Conservation (phyloP, 2,329 filamentous ascomycete genomes). For the Paraconiothyrium brasiliense region DNA sequence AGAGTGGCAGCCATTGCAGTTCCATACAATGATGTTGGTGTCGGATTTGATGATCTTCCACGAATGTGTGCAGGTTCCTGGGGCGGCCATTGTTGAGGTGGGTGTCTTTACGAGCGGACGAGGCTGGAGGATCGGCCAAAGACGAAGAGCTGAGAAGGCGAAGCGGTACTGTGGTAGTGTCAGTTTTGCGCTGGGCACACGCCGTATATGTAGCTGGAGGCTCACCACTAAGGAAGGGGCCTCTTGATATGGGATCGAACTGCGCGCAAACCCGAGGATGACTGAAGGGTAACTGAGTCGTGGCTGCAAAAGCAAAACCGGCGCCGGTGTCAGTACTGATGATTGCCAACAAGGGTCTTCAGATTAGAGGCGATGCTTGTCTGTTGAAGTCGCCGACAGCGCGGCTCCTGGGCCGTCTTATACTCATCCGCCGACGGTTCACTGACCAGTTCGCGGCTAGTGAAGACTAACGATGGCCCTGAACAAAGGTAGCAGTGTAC, state of each 20-base stretch:
- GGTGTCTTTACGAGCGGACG: conserved; percentile 19
- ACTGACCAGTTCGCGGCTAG: conserved; percentile 35
- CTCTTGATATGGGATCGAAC: conserved; percentile 33
- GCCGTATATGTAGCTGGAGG: conserved; percentile 38
- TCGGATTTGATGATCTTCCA: conserved; percentile 63
- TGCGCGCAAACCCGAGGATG: conserved; percentile 36
- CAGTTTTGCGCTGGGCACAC: conserved; percentile 31
- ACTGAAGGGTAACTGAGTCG: conserved; percentile 36
- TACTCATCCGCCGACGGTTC: conserved; percentile 34
- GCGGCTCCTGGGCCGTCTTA: conserved; percentile 48
- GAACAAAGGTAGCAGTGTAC: conserved; percentile 33
- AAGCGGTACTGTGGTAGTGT: conserved; percentile 28
- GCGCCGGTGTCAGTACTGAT: conserved; percentile 30
- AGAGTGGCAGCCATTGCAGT: conserved; percentile 62
- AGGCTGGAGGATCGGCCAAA: conserved; percentile 3
- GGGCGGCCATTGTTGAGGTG: conserved; percentile 54
- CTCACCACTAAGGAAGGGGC: conserved; percentile 34
- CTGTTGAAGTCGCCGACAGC: conserved; percentile 34
- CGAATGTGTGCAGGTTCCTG: conserved; percentile 58
- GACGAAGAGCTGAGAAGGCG: not conserved
- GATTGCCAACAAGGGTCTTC: conserved; percentile 27
- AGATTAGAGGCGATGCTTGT: conserved; percentile 33
- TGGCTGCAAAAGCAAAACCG: conserved; percentile 43
- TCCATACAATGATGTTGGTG: conserved; percentile 61
- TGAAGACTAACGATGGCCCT: conserved; percentile 26